Evolutionary conservation across 1,284 basidiomycete species (phyloP), one percentile per base, ranked within the genome.

Genomic region (Lignosus rhinocerotis): DNA sequence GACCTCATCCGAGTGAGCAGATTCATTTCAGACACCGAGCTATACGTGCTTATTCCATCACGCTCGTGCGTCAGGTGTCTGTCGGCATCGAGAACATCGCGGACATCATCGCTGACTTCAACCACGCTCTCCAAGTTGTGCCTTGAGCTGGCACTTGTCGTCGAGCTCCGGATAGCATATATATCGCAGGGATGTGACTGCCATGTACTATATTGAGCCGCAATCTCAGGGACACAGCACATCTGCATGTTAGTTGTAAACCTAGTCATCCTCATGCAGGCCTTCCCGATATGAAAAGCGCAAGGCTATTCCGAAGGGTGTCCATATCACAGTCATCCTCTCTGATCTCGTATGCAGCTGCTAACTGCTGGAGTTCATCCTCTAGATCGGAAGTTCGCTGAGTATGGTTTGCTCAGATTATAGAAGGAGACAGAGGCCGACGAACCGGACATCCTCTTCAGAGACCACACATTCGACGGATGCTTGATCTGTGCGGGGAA

Each of bases 61-160:
- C 45, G 34, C 30, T 46, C 17, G 43, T 25, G 0, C 32, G 25
- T 8, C 65, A 84, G 82, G 80, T 84, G 5, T 80, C 83, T 3
- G 86, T 88, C 39, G 93, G 93, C 16, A 92, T 92, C 62, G 94
- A 96, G 74, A 86, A 86, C 64, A 93, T 94, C 68, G 79, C 79
- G 45, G 92, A 94, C 70, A 94, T 94, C 71, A 88, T 93, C 65
- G 90, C 90, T 11, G 93, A 95, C 73, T 93, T 95, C 69, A 84
- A 87, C 61, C 80, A 82, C 58, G 87, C 86, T 3, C 75, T 85
- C 19, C 73, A 73, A 58, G 57, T 56, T n/a, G 71, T 73, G 11
- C 64, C 61, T 25, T 51, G 39, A 51, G 36, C 39, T 44, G 43
- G 16, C 16, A n/a, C 6, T 36, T 16, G 34, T 16, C 11, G 9